Percentiles rank a stretch among this genome's conserved stretches.
phyloP scores from a whole-genome alignment of 331 rosid genomes.

The Quercus lobata region DNA sequence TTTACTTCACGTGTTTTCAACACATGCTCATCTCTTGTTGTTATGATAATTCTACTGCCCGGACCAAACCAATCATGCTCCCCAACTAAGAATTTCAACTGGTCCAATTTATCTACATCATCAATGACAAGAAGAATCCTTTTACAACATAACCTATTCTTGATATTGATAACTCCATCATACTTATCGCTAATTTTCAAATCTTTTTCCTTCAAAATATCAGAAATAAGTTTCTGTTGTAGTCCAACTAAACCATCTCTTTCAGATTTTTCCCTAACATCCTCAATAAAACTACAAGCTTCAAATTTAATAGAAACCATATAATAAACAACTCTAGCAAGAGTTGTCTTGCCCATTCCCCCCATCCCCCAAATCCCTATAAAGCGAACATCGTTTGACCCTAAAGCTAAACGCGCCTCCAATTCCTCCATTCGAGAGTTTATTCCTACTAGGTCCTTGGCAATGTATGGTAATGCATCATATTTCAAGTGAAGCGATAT shows the following conservation, averaged over 20 bases:
- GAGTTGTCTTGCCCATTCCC: constrained; percentile 22
- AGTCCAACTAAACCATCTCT: no score
- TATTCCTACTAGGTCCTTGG: constrained; percentile 8
- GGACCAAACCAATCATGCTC: constrained; percentile 10
- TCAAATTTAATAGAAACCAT: no score
- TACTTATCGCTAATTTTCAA: neutral
- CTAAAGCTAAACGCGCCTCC: neutral
- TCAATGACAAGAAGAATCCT: constrained; percentile 15
- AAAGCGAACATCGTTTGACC: neutral
- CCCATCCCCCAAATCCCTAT: constrained; percentile 19
- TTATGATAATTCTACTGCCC: constrained; percentile 16
- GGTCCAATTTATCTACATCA: constrained; percentile 14
- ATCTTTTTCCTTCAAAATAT: neutral
- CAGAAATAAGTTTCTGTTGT: no score
- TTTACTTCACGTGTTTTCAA: neutral
- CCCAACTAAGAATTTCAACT: constrained; percentile 5
- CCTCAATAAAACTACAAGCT: no score
- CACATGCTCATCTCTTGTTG: constrained; percentile 4
- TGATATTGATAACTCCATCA: neutral
- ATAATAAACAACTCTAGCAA: constrained; percentile 1
- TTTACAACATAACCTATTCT: neutral
- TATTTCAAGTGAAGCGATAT: neutral
- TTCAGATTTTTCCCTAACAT: no score
- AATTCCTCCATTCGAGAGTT: neutral
- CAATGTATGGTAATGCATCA: neutral